A percentile compares a stretch with the other conserved stretches of the same genome.
phyloP scores from a whole-genome alignment of 805 yeast species.

The Wickerhamomyces strasburgensis region DNA sequence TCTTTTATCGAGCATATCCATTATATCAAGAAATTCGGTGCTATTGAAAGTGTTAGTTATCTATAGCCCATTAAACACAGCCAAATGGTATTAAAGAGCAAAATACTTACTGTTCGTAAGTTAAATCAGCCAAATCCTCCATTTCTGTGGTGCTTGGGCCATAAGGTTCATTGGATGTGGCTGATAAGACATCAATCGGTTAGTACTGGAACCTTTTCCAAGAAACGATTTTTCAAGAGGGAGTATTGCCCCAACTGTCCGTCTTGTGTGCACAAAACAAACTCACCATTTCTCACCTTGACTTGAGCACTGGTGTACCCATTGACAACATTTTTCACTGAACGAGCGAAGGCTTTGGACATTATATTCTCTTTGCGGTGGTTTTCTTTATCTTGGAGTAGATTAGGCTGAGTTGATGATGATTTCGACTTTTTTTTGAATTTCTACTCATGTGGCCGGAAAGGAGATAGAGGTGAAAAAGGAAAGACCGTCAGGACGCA shows the following conservation, averaged over 20 bases:
- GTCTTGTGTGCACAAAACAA: too few relatives aligned
- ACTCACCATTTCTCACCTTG: constrained; percentile 63
- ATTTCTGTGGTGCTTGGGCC: constrained; percentile 80
- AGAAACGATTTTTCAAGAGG: background rate
- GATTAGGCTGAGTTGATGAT: too few relatives aligned
- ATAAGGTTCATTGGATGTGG: constrained; percentile 81
- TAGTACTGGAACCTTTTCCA: constrained; percentile 1
- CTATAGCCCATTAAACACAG: constrained; percentile 1
- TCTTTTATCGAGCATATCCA: constrained; percentile 92
- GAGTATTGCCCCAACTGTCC: background rate
- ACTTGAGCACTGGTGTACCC: constrained; percentile 87
- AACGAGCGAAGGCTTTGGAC: constrained; percentile 77
- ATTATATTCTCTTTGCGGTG: too few relatives aligned
- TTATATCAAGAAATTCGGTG: constrained; percentile 76
- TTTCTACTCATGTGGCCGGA: too few relatives aligned
- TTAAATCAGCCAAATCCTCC: constrained; percentile 76
- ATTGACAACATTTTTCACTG: constrained; percentile 68
- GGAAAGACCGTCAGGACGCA: too few relatives aligned
- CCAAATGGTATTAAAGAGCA: background rate
- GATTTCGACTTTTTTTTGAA: too few relatives aligned
- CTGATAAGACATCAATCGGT: constrained; percentile 29
- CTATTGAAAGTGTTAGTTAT: constrained; percentile 15
- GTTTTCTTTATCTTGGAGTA: too few relatives aligned
- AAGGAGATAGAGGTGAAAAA: background rate
- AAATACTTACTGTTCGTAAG: constrained; percentile 45